Evolutionary conservation across 75 land plant species (phyloP), one percentile per base, ranked within the genome.

Genomic region (Selaginella moellendorffii): DNA sequence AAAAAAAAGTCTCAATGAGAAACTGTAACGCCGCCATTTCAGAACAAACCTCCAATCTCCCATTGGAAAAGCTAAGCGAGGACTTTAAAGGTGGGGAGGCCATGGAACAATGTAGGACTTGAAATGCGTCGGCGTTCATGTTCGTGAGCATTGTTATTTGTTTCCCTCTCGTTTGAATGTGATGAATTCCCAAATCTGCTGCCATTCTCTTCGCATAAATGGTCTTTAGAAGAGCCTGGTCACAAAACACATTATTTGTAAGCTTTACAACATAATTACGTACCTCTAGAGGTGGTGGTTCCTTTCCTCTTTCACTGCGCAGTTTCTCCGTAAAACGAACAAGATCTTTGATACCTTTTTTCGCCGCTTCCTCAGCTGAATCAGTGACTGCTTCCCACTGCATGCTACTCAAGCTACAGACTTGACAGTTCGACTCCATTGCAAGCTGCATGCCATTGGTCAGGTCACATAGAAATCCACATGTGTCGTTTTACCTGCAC

Each of bases 231-330:
- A 93, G 27, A 36, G 10, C 46, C 46, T 56, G 59, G 2, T 5
- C 8, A 8, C 19, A 56, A 25, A 2, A 56, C n/a, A 8, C 5
- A 56, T 9, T 56, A 21, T 8, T 19, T 56, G 2, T 24, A 56
- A 19, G 2, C 8, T 9, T 21, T 56, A 56, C 5, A 21, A 9
- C 17, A 1, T 52, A 20, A 23, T 24, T 65, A 31, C 12, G n/a
- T 76, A 82, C 84, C 83, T 86, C 91, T 82, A 90, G 84, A 56
- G 85, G 79, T 19, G 68, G 75, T 25, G 96, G 90, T 74, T 93
- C 96, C 66, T 83, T 83, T 17, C 96, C 98, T 76, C 81, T 76
- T 24, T 83, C 84, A 29, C 77, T 76, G 14, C 97, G 86, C 52
- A 92, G 69, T 31, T 76, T 70, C 58, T 85, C 87, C 2, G 98